Percentiles rank a stretch among this genome's conserved stretches.
These are phyloP conservation scores for Bjerkandera adusta DNA, from an alignment of 1,284 basidiomycete genomes.

Conservation along the genomic window DNA sequence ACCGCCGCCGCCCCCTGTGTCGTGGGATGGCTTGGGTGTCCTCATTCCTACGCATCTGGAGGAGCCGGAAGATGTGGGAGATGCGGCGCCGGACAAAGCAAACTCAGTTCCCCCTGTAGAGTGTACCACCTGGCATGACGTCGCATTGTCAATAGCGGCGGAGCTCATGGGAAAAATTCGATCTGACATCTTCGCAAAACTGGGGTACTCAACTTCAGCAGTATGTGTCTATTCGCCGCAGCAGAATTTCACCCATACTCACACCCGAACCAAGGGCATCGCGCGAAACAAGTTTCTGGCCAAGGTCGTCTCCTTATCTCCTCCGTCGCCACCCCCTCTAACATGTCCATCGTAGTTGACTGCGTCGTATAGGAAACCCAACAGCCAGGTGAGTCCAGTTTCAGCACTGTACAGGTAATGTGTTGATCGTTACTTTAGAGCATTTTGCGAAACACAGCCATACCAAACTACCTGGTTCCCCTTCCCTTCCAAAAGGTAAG, in stretches of 20 bases:
- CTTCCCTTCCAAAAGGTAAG: slow-evolving; percentile 85
- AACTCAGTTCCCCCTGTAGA: slow-evolving; percentile 3
- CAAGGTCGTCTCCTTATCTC: slow-evolving; percentile 56
- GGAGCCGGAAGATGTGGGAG: slow-evolving; percentile 12
- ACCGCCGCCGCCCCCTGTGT: slow-evolving; percentile 70
- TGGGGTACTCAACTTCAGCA: slow-evolving; percentile 95
- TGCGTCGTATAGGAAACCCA: slow-evolving; percentile 89
- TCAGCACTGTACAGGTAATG: not conserved
- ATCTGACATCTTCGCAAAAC: slow-evolving; percentile 62
- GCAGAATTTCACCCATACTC: too few species aligned
- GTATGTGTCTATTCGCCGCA: slow-evolving; percentile 50
- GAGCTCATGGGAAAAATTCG: slow-evolving; percentile 83
- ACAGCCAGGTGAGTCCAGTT: slow-evolving; percentile 61
- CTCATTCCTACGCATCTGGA: slow-evolving; percentile 63
- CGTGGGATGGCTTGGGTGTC: slow-evolving; percentile 69
- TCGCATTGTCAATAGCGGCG: slow-evolving; percentile 87
- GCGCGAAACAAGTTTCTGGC: slow-evolving; percentile 93
- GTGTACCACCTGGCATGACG: slow-evolving; percentile 82
- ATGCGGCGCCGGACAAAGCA: slow-evolving; percentile 15
- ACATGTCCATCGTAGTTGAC: slow-evolving; percentile 53
- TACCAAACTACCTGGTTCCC: slow-evolving; percentile 78
- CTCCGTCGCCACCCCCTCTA: not conserved
- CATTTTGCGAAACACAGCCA: slow-evolving; percentile 79
- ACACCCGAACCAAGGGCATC: slow-evolving; percentile 65
- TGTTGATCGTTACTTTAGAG: slow-evolving; percentile 47